These are phyloP conservation scores for Lolium multiflorum DNA, from an alignment of 176 grass and related monocot genomes.

Conservation along the genomic window DNA sequence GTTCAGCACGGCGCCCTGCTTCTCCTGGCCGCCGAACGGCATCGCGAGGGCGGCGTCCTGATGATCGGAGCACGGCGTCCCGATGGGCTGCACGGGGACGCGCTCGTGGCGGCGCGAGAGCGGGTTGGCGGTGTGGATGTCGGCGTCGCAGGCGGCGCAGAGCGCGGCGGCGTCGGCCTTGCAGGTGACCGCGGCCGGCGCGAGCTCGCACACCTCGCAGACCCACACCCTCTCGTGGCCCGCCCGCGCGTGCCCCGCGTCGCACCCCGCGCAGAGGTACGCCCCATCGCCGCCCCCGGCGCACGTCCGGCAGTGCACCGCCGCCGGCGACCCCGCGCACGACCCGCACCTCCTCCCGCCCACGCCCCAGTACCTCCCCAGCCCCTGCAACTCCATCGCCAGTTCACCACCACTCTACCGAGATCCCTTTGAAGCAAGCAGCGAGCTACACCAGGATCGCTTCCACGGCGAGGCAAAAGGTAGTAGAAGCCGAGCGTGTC, in stretches of 20 bases:
- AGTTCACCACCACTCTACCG: not conserved
- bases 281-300: not conserved
- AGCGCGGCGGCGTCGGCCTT: conserved; percentile 78
- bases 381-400: conserved; percentile 17
- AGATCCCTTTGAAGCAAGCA: not conserved
- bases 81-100: conserved; percentile 62
- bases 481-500: not conserved
- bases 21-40: conserved; percentile 3
- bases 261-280: conserved; percentile 48
- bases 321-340: conserved; percentile 43
- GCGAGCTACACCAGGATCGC: not conserved
- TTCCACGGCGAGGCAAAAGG: not conserved
- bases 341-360: conserved; percentile 44
- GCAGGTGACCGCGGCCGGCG: conserved; percentile 82
- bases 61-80: not conserved
- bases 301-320: conserved; percentile 51
- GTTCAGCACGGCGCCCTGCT: not conserved
- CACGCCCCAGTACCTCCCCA: conserved; percentile 48
- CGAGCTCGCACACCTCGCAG: conserved; percentile 90
- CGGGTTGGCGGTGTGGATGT: conserved; percentile 73
- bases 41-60: conserved; percentile 26
- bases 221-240: conserved; percentile 66
- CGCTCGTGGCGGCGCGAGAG: conserved; percentile 88
- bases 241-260: conserved; percentile 43
- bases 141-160: conserved; percentile 54